Evolutionary conservation across 208 protist species (phyloP).

Genomic region (Crithidia acanthocephali): DNA sequence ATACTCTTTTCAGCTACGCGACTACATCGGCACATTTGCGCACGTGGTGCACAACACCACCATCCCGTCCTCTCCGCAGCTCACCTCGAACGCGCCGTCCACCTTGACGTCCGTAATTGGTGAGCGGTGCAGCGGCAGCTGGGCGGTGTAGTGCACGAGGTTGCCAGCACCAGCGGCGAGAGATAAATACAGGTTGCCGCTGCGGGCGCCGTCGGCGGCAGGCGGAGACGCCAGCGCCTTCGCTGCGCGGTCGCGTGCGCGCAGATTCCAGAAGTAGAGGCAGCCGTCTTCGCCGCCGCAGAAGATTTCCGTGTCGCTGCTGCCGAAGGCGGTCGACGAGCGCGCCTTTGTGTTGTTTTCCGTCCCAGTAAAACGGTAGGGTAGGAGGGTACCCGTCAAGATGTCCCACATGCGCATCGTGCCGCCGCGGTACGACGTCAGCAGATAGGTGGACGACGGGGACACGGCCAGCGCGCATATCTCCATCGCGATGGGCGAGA

Average conservation of each 20-base stretch:
- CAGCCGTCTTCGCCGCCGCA: conserved; percentile 73
- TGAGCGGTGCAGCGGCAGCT: conserved; percentile 57
- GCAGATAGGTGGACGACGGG: conserved; percentile 71
- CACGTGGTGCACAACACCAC: conserved; percentile 54
- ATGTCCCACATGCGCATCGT: conserved; percentile 81
- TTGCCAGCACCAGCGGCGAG: conserved; percentile 4
- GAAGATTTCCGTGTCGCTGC: conserved; percentile 61
- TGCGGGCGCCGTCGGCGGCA: conserved; percentile 3
- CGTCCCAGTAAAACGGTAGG: conserved; percentile 57
- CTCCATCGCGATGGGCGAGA: conserved; percentile 69
- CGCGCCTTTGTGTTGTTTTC: conserved; percentile 66
- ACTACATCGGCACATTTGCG: conserved; percentile 1
- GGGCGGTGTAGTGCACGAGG: conserved; percentile 22
- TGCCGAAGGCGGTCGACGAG: conserved; percentile 60
- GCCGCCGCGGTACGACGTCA: conserved; percentile 73
- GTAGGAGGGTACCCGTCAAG: conserved; percentile 61
- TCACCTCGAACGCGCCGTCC: conserved; percentile 68
- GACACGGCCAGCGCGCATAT: conserved; percentile 75
- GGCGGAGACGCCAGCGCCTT: conserved; percentile 2
- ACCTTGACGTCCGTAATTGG: conserved; percentile 69
- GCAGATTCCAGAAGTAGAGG: conserved; percentile 76
- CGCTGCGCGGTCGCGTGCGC: conserved; percentile 8
- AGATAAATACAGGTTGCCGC: conserved; percentile 16
- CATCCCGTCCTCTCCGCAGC: conserved; percentile 70
- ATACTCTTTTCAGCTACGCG: no score